Percentiles rank a stretch among this genome's conserved stretches.
Evolutionary conservation across 306 rosid genomes (phyloP).

Genomic region (Quercus glauca): DNA sequence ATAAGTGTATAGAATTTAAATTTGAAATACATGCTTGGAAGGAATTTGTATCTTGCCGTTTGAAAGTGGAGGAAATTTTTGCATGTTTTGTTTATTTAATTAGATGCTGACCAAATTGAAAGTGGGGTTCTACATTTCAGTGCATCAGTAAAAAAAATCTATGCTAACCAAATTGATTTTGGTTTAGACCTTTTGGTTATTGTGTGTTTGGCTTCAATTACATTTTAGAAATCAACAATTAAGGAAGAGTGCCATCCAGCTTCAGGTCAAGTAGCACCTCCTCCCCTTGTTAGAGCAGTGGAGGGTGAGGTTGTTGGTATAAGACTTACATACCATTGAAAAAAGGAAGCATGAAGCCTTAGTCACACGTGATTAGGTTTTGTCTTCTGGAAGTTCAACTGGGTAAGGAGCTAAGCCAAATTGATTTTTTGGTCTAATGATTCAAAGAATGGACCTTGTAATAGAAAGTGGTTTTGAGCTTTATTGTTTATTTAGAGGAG

Average conservation of each 20-base stretch:
- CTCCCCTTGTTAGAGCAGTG: no score
- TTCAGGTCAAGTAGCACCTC: no score
- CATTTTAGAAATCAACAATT: not conserved
- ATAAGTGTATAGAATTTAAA: no score
- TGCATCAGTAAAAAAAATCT: no score
- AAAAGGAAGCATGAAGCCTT: not conserved
- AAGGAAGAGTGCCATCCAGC: not conserved
- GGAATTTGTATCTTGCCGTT: no score
- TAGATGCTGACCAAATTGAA: not conserved
- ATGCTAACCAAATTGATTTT: not conserved
- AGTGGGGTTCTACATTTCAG: not conserved
- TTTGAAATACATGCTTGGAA: no score
- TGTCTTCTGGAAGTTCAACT: not conserved
- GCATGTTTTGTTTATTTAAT: no score
- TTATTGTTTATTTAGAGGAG: not conserved
- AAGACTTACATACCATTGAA: no score
- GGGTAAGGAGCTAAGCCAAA: not conserved
- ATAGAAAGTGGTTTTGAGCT: not conserved
- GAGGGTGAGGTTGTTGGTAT: no score
- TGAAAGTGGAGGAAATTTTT: no score
- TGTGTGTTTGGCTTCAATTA: not conserved
- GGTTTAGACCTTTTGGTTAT: not conserved
- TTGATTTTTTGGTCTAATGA: not conserved
- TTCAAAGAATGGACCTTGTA: not conserved
- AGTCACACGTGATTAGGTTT: not conserved